Evolutionary conservation across 164 flowering plant species (phyloP).

Genomic region (Sextonia rubra): DNA sequence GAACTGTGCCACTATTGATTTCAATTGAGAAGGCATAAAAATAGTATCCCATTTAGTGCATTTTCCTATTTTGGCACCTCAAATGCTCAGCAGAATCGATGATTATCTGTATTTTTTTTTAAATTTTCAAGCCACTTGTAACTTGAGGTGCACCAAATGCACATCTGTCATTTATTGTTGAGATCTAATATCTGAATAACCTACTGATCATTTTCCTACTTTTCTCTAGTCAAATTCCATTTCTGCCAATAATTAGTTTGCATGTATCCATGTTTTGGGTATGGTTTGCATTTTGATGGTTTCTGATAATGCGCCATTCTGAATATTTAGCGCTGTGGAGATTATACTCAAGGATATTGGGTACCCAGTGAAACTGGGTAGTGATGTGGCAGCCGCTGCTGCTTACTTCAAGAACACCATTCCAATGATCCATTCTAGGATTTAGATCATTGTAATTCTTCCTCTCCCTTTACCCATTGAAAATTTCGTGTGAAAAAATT

Average conservation of each 20-base stretch:
- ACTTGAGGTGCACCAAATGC: too few species aligned
- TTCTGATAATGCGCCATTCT: neutral
- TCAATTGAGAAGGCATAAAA: too few species aligned
- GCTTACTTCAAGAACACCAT: conserved; percentile 70
- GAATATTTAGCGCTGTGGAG: conserved; percentile 69
- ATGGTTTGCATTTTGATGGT: neutral
- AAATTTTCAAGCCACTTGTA: too few species aligned
- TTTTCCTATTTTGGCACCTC: too few species aligned
- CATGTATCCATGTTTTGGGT: neutral
- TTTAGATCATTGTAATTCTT: conserved; percentile 28
- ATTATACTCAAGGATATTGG: conserved; percentile 94
- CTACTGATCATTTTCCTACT: too few species aligned
- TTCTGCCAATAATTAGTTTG: neutral
- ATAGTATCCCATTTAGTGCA: too few species aligned
- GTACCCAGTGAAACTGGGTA: conserved; percentile 87
- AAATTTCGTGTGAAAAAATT: conserved; percentile 20
- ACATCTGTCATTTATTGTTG: too few species aligned
- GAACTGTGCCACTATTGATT: too few species aligned
- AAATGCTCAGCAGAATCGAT: too few species aligned
- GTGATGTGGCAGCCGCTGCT: conserved; percentile 85
- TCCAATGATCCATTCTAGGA: conserved; percentile 84
- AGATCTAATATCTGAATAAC: too few species aligned
- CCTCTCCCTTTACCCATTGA: conserved; percentile 11
- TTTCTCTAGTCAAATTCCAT: too few species aligned
- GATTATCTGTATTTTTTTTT: too few species aligned